A percentile compares a stretch with the other conserved stretches of the same genome.
Evolutionary conservation across 106 monocot genomes (phyloP).

Genomic region (Narthecium ossifragum): DNA sequence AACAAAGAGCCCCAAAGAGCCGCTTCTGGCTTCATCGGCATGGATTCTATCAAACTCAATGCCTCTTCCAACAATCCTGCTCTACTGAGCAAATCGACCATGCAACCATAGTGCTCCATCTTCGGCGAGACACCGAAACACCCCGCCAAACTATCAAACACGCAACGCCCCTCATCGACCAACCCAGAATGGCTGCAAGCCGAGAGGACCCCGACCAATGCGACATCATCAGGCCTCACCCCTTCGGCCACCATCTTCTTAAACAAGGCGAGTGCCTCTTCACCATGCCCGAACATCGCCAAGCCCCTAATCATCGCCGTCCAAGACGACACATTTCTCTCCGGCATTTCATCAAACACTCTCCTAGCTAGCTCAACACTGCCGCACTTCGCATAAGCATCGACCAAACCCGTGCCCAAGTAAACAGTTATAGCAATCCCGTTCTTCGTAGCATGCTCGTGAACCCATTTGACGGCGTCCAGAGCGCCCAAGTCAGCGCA

Average conservation of each 20-base stretch:
- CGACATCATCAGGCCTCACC: not conserved
- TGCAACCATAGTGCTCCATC: constrained; percentile 30
- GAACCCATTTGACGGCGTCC: not conserved
- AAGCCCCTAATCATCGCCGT: not conserved
- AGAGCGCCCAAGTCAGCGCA: not conserved
- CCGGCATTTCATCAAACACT: constrained; percentile 1
- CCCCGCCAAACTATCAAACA: constrained; percentile 9
- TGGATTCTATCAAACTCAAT: constrained; percentile 6
- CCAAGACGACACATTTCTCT: constrained; percentile 3
- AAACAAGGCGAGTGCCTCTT: not conserved
- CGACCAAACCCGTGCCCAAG: constrained; percentile 2
- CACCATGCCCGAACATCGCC: constrained; percentile 1
- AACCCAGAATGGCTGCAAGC: constrained; percentile 27
- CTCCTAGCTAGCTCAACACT: not conserved
- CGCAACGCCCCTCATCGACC: constrained; percentile 11
- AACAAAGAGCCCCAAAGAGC: constrained; percentile 20
- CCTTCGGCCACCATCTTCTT: not conserved
- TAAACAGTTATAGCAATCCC: not conserved
- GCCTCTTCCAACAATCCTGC: constrained; percentile 19
- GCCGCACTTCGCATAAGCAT: constrained; percentile 2
- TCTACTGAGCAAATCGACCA: constrained; percentile 28
- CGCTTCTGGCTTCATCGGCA: constrained; percentile 13
- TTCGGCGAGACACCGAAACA: constrained; percentile 7
- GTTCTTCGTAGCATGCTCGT: not conserved
- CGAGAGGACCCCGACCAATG: constrained; percentile 5